Base-by-base conservation (phyloP, 2,329 filamentous ascomycete species). In the Thermomyces lanuginosus region DNA sequence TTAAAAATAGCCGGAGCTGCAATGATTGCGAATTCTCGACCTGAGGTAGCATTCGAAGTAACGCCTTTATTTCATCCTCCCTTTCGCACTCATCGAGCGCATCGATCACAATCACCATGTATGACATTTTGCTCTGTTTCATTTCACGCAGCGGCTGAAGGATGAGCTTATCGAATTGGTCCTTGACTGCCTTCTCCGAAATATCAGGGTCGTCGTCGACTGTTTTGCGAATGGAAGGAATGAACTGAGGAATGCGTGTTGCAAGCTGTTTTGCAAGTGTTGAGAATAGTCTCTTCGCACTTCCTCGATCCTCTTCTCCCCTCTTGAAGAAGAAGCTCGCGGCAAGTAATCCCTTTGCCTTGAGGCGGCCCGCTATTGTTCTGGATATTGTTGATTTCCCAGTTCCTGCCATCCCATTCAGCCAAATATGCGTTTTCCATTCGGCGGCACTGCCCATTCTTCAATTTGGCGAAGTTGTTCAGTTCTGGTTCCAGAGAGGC, bases 311-410 rank as follows among this genome's bases (percentile, higher is more conserved):
- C 4, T 38, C 37, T 21, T 54, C 50, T 3, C 48, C 52, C 31
- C 42, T 48, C 28, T 54, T 56, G 40, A 62, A 63, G 40, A 60
- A 59, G 36, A 62, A 61, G 31, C 45, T 55, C 4, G 48, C 47
- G 13, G 41, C 44, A 25, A 55, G 44, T n/a, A 22, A 22, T n/a
- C 20, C 20, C 10, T 35, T 26, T 9, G 35, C 32, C 8, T 18
- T 20, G 9, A 43, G 29, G 8, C n/a, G 23, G 11, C 34, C 22
- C 14, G 46, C 43, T 11, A 52, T 31, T 8, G 43, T 51, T 16
- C 42, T 35, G 8, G 48, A 36, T 29, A 51, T 43, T 2, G 45
- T 22, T 12, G 20, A 22, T 22, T 22, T 22, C 13, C 20, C 13
- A n/a, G n/a, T n/a, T n/a, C n/a, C n/a, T 51, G n/a, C n/a, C n/a